Conservation (phyloP, 78 protist species). For the Goniomonas avonlea region DNA sequence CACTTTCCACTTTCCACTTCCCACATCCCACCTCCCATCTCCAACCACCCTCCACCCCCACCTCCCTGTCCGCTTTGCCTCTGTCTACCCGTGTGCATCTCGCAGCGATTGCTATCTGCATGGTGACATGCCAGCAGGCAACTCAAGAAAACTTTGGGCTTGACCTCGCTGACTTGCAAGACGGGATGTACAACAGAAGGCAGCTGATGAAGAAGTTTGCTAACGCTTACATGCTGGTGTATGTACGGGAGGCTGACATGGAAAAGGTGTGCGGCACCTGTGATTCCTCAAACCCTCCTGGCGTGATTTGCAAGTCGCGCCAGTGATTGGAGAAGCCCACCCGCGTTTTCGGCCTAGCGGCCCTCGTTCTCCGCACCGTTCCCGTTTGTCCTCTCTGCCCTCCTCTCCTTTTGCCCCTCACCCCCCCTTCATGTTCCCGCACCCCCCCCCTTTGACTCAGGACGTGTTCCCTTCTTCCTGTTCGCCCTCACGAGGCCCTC, state of each 20-base stretch:
- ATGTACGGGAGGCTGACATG: slow-evolving; percentile 50
- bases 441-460: too few species aligned
- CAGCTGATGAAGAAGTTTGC: background rate
- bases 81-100: background rate
- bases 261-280: slow-evolving; percentile 23
- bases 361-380: background rate
- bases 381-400: background rate
- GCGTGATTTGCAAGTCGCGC: too few species aligned
- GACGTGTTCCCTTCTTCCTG: too few species aligned
- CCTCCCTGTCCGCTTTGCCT: too few species aligned
- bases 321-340: too few species aligned
- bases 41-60: too few species aligned
- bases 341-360: background rate
- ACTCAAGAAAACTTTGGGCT: slow-evolving; percentile 73
- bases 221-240: slow-evolving; percentile 86
- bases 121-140: too few species aligned
- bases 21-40: too few species aligned
- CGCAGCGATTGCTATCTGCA: too few species aligned
- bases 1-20: too few species aligned
- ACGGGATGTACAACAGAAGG: background rate
- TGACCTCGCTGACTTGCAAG: background rate
- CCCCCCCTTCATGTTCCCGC: background rate
- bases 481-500: too few species aligned
- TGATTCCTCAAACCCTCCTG: too few species aligned
- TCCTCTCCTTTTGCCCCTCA: background rate